Base-by-base conservation (phyloP, 2,329 filamentous ascomycete genomes). In the Knoxdaviesia capensis region DNA sequence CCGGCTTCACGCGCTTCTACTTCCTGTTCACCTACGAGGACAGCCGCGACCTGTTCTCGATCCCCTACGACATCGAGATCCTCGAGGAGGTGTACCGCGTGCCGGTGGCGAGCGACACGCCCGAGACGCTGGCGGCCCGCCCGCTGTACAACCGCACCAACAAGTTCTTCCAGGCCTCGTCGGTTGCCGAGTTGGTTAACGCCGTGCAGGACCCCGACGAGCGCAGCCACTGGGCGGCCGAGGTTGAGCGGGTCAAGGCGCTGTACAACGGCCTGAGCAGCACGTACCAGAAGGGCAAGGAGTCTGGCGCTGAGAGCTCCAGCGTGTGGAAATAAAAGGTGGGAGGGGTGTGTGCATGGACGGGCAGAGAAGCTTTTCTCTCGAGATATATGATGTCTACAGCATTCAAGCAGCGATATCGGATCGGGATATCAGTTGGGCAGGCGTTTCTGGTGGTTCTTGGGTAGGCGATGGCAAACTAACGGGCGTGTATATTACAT, bases 1-100 rank as follows among this genome's bases (percentile, higher is more conserved):
- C 65, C 7, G 69, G 70, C 1, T 74, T 74, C 55, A 59, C 58
- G 44, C 63, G 68, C 52, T 59, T 74, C 43, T 73, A 70, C 52
- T 71, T 71, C 49, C 55, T 74, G 39, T 74, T 74, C 53, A 72
- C 69, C 0, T 71, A 74, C 50, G 65, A 72, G 52, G 69, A 74
- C 51, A 72, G 64, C 41, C 57, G 69, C 35, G 68, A 74, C 47
- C 49, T 70, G 5, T 73, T 74, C 48, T 52, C 54, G 3, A 72
- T 73, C 43, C 69, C 69, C 2, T 64, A 72, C 51, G 70, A 74
- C 45, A 71, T 74, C 46, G 63, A 71, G 40, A 74, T 74, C 43
- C 49, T 74, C 39, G 56, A 70, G 51, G 56, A 66, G 43, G 69
- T 74, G 1, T 74, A 73, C 48, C 58, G 65, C 3, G 69, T 73